Evolutionary conservation across 2,329 filamentous ascomycete genomes (phyloP), one percentile per base, ranked within the genome.

Genomic region (Thelonectria rubi): DNA sequence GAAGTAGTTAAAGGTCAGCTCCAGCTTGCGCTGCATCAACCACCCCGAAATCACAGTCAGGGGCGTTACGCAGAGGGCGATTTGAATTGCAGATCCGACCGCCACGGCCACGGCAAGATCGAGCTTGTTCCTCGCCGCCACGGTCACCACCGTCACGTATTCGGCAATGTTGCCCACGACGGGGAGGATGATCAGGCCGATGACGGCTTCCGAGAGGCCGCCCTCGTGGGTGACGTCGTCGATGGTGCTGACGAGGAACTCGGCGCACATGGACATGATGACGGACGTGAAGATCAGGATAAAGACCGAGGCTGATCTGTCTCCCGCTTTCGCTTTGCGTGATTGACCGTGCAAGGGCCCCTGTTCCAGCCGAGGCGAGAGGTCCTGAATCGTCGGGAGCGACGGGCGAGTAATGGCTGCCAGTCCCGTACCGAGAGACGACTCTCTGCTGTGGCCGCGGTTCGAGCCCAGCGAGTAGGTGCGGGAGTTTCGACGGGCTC

Each of bases 1-100:
- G 72, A 93, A 93, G 37, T 88, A 83, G 68, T 89, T 89, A 76
- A 93, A 93, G 67, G 90, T 89, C 50, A 93, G 81, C n/a, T 85
- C 81, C 74, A 88, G 82, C 18, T 86, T 81, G 40, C 81, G 81
- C 12, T 78, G 72, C 66, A 88, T 76, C 63, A 79, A 78, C 86
- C 86, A 89, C 14, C 84, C 86, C 10, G 87, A 81, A 2, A 88
- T 76, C 12, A 89, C 84, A 3, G 87, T 82, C 45, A 88, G 74
- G 0, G 86, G 87, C 1, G 85, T 85, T 2, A 89, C 82, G 63
- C 88, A 86, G 0, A 89, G 77, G 0, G 86, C 82, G 54, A 89
- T 88, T 68, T 89, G 87, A 58, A 89, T 88, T 0, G 81, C 82
- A 10, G 82, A 86, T 5, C 86, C 86, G 4, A 88, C 79, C 0